These are phyloP conservation scores for Handroanthus guayacan DNA, from an alignment of 257 asterid species.

Conservation along the genomic window DNA sequence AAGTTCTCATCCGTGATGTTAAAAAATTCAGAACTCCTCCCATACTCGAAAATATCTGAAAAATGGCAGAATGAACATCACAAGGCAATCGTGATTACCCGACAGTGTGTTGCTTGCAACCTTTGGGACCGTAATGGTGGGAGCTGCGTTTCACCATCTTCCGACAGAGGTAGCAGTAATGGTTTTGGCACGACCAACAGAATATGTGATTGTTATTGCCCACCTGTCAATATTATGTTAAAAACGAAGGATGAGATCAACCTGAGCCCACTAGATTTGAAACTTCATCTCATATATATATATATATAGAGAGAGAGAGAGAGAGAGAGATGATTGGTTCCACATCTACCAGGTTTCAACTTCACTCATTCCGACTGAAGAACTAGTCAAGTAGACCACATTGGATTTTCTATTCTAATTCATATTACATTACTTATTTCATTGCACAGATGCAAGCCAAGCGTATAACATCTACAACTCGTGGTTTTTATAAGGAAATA, in stretches of 20 bases:
- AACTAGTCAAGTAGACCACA: no score
- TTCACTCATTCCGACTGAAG: no score
- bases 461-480: no score
- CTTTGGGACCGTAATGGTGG: constrained; percentile 79
- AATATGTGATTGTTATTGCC: constrained; percentile 84
- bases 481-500: no score
- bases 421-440: no score
- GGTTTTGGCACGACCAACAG: constrained; percentile 94
- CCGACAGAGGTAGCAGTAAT: constrained; percentile 80
- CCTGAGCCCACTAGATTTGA: neutral
- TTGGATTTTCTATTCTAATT: no score
- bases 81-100: constrained; percentile 37
- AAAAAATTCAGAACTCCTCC: neutral
- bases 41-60: neutral
- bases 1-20: neutral
- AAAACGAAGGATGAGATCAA: neutral
- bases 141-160: constrained; percentile 72
- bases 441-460: no score
- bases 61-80: neutral
- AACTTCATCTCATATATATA: no score
- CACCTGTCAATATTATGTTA: constrained; percentile 44
- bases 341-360: no score
- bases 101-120: constrained; percentile 86
- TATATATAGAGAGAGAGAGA: no score
- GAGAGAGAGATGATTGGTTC: no score